Conservation (phyloP, 2,329 filamentous ascomycete genomes). For the Reticulascus tulasneorum region DNA sequence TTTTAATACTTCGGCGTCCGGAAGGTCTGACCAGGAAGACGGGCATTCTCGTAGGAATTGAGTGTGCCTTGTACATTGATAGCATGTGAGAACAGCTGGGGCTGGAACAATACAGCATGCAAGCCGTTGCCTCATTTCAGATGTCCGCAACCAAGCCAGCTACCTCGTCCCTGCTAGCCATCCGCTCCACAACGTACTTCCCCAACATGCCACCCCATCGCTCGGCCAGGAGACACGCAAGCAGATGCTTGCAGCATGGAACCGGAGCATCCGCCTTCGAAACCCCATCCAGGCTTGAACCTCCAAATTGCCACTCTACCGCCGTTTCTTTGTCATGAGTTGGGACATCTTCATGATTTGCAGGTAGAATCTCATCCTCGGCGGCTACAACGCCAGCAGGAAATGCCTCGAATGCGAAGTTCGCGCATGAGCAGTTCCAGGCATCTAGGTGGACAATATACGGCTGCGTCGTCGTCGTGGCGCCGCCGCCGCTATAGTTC, state of each 20-base stretch:
- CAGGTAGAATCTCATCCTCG: slow-evolving; percentile 10
- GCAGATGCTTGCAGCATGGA: slow-evolving; percentile 80
- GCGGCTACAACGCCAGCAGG: slow-evolving; percentile 32
- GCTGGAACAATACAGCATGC: background rate
- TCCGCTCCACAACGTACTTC: slow-evolving; percentile 49
- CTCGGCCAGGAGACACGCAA: slow-evolving; percentile 76
- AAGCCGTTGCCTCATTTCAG: slow-evolving; percentile 10
- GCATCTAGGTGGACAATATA: slow-evolving; percentile 71
- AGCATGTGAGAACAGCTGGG: slow-evolving; percentile 11
- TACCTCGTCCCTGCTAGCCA: slow-evolving; percentile 60
- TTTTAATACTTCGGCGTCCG: slow-evolving; percentile 15
- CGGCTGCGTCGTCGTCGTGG: slow-evolving; percentile 16
- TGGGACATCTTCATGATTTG: slow-evolving; percentile 4
- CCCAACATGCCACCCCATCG: slow-evolving; percentile 57
- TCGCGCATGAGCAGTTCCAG: slow-evolving; percentile 90
- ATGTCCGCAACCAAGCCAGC: slow-evolving; percentile 61
- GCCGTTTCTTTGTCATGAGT: slow-evolving; percentile 6
- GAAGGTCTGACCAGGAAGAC: slow-evolving; percentile 6
- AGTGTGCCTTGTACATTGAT: slow-evolving; percentile 13
- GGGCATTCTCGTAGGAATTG: slow-evolving; percentile 10
- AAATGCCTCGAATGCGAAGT: slow-evolving; percentile 74
- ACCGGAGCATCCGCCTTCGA: slow-evolving; percentile 33
- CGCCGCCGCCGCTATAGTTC: slow-evolving; percentile 19
- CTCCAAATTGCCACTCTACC: slow-evolving; percentile 43
- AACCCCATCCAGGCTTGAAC: slow-evolving; percentile 35